Conservation (phyloP, 2,329 filamentous ascomycete species). For the Fusarium sp. region DNA sequence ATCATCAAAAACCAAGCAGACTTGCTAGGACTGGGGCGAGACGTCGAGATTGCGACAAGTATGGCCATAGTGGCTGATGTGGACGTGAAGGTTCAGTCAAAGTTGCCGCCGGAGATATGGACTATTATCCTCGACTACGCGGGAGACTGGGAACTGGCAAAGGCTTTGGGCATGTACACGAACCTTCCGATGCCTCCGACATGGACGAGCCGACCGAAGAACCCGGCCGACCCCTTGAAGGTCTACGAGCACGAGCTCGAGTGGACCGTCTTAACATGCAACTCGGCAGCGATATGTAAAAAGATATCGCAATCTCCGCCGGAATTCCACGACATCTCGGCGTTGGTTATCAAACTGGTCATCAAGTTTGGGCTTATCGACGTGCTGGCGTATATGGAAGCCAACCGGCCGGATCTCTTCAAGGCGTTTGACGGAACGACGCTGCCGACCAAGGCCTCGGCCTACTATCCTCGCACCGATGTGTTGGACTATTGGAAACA, state of each 20-base stretch:
- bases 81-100: constrained; percentile 50
- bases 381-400: constrained; percentile 75
- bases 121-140: constrained; percentile 86
- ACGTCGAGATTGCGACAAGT: constrained; percentile 67
- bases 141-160: constrained; percentile 90
- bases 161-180: constrained; percentile 82
- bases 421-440: constrained; percentile 87
- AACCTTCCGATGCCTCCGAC: constrained; percentile 76
- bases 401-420: constrained; percentile 77
- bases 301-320: constrained; percentile 78
- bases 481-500: constrained; percentile 93
- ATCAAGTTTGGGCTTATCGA: constrained; percentile 89
- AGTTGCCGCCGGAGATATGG: constrained; percentile 88
- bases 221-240: constrained; percentile 72
- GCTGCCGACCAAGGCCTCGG: constrained; percentile 87
- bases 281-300: constrained; percentile 76
- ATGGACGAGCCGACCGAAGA: constrained; percentile 72
- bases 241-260: constrained; percentile 83
- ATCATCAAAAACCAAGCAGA: constrained; percentile 83
- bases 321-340: constrained; percentile 77
- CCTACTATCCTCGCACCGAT: constrained; percentile 84
- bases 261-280: constrained; percentile 82
- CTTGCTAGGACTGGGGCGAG: constrained; percentile 77
- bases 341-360: constrained; percentile 85
- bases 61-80: constrained; percentile 49